Base-by-base conservation (phyloP, 805 yeast genomes). In the Metschnikowia continentalis region DNA sequence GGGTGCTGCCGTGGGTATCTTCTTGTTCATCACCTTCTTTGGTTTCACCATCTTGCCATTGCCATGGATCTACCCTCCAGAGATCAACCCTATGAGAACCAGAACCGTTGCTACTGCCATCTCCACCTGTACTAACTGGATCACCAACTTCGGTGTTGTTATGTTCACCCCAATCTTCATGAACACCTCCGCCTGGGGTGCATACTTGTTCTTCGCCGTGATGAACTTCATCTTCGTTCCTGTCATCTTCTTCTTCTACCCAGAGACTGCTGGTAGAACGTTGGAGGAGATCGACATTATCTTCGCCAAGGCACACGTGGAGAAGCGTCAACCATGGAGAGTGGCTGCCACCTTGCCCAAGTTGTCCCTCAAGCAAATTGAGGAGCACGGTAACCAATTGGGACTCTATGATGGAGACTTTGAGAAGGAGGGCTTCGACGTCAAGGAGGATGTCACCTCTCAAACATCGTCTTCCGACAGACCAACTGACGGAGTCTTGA, bases 321-420 rank as follows among this genome's bases (percentile, higher is more conserved):
- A 86, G 54, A 75, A 76, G 46, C 76, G 76, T 57, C 77, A 75
- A 54, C 80, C 85, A 33, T 84, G 76, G 78, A 74, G 80, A 65
- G 84, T 86, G 44, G 90, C 90, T 46, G 73, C 76, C 37, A 70
- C 76, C 49, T 60, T 85, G 75, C 89, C 89, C 37, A 78, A 77
- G 64, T 73, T 86, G 52, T 63, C 78, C n/a, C 66, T 66, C 54
- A 69, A 71, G 51, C 83, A 84, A 66, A 77, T 84, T 57, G 87
- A 82, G 65, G 78, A 70, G 47, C 84, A 83, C 59, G 85, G 83
- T 61, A 69, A 65, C 55, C 78, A 74, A 44, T 74, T 83, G 52
- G 89, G 89, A 47, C 67, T 84, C 44, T 75, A 70, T 64, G 78
- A 75, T 41, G 74, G 66, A 37, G 74, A 73, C 50, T 69, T 68